A percentile compares a stretch with the other conserved stretches of the same genome.
Evolutionary conservation across 2,329 filamentous ascomycete species (phyloP).

Genomic region (Penicillium sp.): DNA sequence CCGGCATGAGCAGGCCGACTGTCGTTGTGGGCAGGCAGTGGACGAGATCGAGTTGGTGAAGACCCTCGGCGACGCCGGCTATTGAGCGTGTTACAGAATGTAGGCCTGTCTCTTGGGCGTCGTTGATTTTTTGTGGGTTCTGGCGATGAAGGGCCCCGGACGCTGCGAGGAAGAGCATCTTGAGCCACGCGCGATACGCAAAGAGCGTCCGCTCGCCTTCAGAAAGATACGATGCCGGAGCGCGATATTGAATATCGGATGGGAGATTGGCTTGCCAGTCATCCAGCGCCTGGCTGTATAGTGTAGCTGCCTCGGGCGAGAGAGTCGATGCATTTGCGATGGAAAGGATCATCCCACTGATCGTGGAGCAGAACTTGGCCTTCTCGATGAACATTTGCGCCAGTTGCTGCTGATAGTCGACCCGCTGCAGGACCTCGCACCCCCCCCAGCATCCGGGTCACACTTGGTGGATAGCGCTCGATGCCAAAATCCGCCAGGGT

Average conservation of each 20-base stretch:
- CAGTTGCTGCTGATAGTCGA: constrained; percentile 70
- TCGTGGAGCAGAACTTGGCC: constrained; percentile 78
- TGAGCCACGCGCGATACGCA: constrained; percentile 9
- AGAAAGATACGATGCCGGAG: constrained; percentile 43
- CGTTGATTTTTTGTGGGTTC: neutral
- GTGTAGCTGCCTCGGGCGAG: neutral
- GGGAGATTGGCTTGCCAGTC: constrained; percentile 28
- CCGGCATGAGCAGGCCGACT: constrained; percentile 80
- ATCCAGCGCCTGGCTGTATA: constrained; percentile 7
- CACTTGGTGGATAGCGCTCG: neutral
- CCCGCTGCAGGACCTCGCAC: constrained; percentile 11
- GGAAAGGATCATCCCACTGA: constrained; percentile 71
- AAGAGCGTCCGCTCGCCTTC: constrained; percentile 2
- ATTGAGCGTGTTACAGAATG: constrained; percentile 68
- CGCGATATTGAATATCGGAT: constrained; percentile 44
- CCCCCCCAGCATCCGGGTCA: constrained; percentile 1
- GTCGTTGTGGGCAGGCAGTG: constrained; percentile 79
- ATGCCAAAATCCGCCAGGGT: constrained; percentile 62
- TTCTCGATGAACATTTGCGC: constrained; percentile 84
- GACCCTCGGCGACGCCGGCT: constrained; percentile 73
- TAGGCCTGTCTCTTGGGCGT: constrained; percentile 40
- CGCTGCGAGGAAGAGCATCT: constrained; percentile 7
- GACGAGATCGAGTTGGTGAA: constrained; percentile 71
- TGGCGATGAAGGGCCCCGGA: neutral
- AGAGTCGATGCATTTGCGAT: constrained; percentile 2